Evolutionary conservation across 2,329 filamentous ascomycete genomes (phyloP), one percentile per base, ranked within the genome.

Genomic region (Cytospora piceicola): DNA sequence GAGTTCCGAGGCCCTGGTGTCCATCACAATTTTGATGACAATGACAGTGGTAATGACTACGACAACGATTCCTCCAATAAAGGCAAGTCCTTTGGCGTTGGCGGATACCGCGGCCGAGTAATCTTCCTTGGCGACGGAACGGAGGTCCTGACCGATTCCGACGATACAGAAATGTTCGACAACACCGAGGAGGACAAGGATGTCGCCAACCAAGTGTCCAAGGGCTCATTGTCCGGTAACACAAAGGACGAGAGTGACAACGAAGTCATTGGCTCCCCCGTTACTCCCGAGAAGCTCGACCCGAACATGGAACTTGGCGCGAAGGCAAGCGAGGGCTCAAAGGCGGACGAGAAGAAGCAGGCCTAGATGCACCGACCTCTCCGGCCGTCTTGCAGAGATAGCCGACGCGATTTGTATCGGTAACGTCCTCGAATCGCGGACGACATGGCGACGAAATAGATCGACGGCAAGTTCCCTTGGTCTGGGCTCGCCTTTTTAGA

Each of bases 101-200:
- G 88, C 78, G 90, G 89, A 76, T 90, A 90, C 77, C 87, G 88
- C 77, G 93, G 93, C 72, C 89, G 94, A 73, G 93, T 97, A 77
- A 98, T 98, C 78, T 89, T 97, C 76, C 87, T 99, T 72, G 94
- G 94, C 71, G 94, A 98, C 82, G 95, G 94, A 73, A 96, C 93
- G 74, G 94, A 97, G 82, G 88, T 96, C 76, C 83, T 94, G 74
- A 93, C 92, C 72, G 93, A 95, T 78, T 91, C 91, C 76, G 89
- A 93, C 78, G 93, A 97, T 75, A 88, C 91, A 70, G 93, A 97
- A 73, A 94, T 97, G 89, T 96, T 97, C 79, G 93, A 97, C 77
- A 90, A 93, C 74, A 78, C 81, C 73, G 90, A 93, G 76, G 92
- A 96, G 75, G 92, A 96, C 75, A 92, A 92, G 77, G 93, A 97